Evolutionary conservation across 768 basidiomycete species (phyloP), one percentile per base, ranked within the genome.

Genomic region (Phlebiopsis gigantea): DNA sequence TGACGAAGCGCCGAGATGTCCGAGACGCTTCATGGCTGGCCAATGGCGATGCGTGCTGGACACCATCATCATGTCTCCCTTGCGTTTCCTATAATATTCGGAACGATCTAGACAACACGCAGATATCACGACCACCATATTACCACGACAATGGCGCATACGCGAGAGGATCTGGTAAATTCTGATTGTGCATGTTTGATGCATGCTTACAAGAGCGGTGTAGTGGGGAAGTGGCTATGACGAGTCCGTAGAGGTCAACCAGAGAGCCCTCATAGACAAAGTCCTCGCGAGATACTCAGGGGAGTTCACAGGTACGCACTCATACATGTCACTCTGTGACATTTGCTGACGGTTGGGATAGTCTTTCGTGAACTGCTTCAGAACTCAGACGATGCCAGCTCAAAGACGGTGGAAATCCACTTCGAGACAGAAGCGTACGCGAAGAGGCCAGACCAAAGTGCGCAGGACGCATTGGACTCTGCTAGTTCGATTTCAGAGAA

Each of bases 241-340:
- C 64, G 89, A 90, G 65, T 81, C 86, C 0, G 87, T 94, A 0
- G 88, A 95, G 71, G 94, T 96, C 46, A 96, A 96, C 70, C 95
- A 96, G 68, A 82, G 95, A 19, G 94, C 93, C n/a, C 76, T 97
- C 56, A 96, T 98, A 53, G 95, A 97, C 77, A 98, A 94, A 73
- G 92, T 98, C 22, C 83, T 99, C 21, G 93, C 96, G 9, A 79
- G 96, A 24, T 99, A 99, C 72, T 91, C 89, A 12, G 95, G 93
- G 52, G 94, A 97, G 75, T 91, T 94, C 63, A 96, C 94, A 5
- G 83, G 79, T 83, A 51, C 56, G 73, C 48, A 7, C 4, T 12
- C n/a, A 7, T 28, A 26, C 21, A 9, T 39, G 9, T 29, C 34
- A 24, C 12, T 21, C 10, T 6, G 26, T 34, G 39, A 29, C 44